phyloP scores from a whole-genome alignment of 768 basidiomycete genomes.

The Hygrocybe coccinea region DNA sequence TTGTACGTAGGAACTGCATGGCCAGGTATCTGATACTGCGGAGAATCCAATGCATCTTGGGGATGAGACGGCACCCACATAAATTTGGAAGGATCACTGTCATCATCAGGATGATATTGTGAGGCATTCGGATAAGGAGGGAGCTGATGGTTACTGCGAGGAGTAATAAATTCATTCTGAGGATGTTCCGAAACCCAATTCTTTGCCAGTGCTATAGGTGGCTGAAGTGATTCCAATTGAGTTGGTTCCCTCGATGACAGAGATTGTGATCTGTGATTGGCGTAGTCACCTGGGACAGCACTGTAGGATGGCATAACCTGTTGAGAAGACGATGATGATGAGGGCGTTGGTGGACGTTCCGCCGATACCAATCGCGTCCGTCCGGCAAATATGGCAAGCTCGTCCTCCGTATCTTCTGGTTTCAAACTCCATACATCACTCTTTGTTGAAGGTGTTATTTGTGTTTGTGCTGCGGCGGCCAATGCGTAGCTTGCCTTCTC shows the following conservation, averaged over 20 bases:
- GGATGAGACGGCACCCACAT: neutral
- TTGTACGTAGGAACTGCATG: neutral
- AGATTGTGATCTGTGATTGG: neutral
- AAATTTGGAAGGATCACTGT: neutral
- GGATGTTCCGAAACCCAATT: neutral
- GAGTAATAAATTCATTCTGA: neutral
- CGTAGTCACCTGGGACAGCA: neutral
- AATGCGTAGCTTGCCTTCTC: constrained; percentile 66
- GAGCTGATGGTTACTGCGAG: neutral
- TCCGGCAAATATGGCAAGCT: constrained; percentile 65
- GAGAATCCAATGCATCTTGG: neutral
- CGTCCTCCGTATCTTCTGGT: constrained; percentile 52
- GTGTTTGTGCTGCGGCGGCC: constrained; percentile 36
- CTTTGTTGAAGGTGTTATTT: constrained; percentile 20
- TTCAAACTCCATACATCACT: constrained; percentile 45
- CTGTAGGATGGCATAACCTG: too few relatives aligned
- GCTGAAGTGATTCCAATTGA: neutral
- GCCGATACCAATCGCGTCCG: constrained; percentile 57
- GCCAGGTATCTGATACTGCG: neutral
- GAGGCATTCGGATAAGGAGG: neutral
- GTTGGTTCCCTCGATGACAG: neutral
- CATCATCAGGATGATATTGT: neutral
- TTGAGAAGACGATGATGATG: neutral
- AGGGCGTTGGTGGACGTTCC: constrained; percentile 28
- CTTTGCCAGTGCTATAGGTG: neutral